phyloP scores from a whole-genome alignment of 2,329 filamentous ascomycete genomes.

The Neofusicoccum laricinum region DNA sequence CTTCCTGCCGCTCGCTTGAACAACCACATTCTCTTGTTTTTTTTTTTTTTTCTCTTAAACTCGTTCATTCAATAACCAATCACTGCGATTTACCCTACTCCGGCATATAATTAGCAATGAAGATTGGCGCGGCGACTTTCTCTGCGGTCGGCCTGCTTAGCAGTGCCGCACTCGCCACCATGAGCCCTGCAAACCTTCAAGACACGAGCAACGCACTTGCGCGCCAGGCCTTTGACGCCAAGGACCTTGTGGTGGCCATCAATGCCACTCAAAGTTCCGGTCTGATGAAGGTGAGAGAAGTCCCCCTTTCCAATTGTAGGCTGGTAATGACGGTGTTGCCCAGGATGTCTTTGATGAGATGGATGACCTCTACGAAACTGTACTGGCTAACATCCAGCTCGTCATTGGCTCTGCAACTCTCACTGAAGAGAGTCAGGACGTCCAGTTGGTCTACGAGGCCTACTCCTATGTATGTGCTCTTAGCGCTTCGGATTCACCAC shows the following conservation, averaged over 20 bases:
- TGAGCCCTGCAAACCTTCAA: constrained; percentile 2
- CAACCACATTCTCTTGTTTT: too few species aligned
- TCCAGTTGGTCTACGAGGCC: constrained; percentile 8
- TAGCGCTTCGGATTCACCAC: too few species aligned
- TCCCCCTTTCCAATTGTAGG: too few species aligned
- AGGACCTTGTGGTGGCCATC: constrained; percentile 11
- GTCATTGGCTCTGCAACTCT: neutral
- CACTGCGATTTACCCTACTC: neutral
- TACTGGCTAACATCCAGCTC: neutral
- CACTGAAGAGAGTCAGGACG: neutral
- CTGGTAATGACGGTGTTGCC: too few species aligned
- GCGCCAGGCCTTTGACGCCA: neutral
- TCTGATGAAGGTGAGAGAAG: neutral
- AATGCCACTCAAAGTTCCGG: neutral
- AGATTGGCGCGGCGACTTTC: neutral
- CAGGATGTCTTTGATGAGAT: constrained; percentile 14
- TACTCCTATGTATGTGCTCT: neutral
- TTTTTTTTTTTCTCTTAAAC: too few species aligned
- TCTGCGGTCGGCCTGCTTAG: neutral
- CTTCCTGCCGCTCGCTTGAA: neutral
- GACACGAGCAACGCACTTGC: neutral
- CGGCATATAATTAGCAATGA: neutral
- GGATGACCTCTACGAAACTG: constrained; percentile 7
- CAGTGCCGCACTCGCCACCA: neutral
- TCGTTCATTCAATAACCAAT: neutral